Conservation (phyloP, 345 rosid genomes). For the Aquilaria malaccensis region DNA sequence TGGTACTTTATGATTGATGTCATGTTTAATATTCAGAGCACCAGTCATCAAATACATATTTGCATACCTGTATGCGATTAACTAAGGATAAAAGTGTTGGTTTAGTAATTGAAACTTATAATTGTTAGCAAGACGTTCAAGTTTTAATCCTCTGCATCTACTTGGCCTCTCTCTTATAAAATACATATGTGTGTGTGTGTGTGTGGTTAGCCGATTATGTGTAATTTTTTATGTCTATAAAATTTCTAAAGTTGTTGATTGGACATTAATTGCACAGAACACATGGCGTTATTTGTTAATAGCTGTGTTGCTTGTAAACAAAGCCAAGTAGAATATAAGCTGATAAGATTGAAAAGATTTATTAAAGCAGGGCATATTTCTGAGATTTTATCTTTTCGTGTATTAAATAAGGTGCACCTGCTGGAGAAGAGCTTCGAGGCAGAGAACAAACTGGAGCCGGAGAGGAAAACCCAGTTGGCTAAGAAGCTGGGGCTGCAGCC, state of each 20-base stretch:
- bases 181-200: no score
- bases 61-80: slow-evolving; percentile 7
- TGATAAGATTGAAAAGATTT: no score
- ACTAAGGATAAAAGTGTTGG: not conserved
- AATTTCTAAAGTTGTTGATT: no score
- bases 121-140: not conserved
- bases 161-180: no score
- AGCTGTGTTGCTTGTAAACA: not conserved
- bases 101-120: slow-evolving; percentile 13
- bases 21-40: slow-evolving; percentile 11
- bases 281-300: not conserved
- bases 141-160: no score
- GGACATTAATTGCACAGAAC: not conserved
- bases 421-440: slow-evolving; percentile 89
- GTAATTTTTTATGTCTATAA: no score
- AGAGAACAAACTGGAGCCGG: slow-evolving; percentile 98
- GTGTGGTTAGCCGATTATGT: no score
- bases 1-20: not conserved
- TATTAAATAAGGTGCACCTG: slow-evolving; percentile 43
- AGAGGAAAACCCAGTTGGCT: slow-evolving; percentile 73
- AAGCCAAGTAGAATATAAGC: not conserved
- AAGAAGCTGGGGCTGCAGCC: slow-evolving; percentile 88
- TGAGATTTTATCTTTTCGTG: not conserved
- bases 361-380: not conserved
- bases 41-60: slow-evolving; percentile 1